Evolutionary conservation across 768 basidiomycete genomes (phyloP).

Genomic region (Cystobasidium onofrii): DNA sequence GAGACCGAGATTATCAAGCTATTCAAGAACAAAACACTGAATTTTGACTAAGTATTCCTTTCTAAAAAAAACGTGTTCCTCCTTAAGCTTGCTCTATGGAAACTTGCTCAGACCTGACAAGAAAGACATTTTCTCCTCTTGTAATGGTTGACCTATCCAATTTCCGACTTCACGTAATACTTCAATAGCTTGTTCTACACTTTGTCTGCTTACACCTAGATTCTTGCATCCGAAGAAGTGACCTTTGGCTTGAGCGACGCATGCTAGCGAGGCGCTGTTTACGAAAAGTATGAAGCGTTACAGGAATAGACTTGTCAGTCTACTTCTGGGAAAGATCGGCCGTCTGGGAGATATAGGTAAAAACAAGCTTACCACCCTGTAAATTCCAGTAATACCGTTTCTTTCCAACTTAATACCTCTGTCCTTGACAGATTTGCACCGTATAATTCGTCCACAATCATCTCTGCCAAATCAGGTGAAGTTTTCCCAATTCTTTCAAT

Average conservation of each 20-base stretch:
- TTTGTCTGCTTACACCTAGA: constrained; percentile 5
- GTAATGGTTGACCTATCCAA: constrained; percentile 21
- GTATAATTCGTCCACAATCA: constrained; percentile 29
- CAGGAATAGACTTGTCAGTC: too few species aligned
- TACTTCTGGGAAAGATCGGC: too few species aligned
- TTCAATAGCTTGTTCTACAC: constrained; percentile 9
- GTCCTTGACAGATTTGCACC: constrained; percentile 22
- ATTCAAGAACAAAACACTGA: too few species aligned
- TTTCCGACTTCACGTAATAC: constrained; percentile 8
- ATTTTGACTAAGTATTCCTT: too few species aligned
- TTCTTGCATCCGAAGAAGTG: constrained; percentile 30
- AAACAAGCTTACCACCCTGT: constrained; percentile 17
- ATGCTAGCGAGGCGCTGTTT: constrained; percentile 14
- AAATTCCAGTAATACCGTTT: constrained; percentile 25
- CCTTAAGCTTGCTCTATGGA: not conserved
- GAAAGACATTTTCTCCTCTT: constrained; percentile 14
- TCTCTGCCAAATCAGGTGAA: constrained; percentile 25
- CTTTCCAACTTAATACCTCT: constrained; percentile 26
- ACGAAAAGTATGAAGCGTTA: not conserved
- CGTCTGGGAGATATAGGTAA: too few species aligned
- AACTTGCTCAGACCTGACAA: not conserved
- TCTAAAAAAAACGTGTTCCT: too few species aligned
- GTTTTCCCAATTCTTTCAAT: constrained; percentile 24
- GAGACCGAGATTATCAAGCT: too few species aligned
- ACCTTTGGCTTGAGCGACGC: constrained; percentile 16